Evolutionary conservation across 2,329 filamentous ascomycete genomes (phyloP).

Genomic region (Diaporthe longicolla): DNA sequence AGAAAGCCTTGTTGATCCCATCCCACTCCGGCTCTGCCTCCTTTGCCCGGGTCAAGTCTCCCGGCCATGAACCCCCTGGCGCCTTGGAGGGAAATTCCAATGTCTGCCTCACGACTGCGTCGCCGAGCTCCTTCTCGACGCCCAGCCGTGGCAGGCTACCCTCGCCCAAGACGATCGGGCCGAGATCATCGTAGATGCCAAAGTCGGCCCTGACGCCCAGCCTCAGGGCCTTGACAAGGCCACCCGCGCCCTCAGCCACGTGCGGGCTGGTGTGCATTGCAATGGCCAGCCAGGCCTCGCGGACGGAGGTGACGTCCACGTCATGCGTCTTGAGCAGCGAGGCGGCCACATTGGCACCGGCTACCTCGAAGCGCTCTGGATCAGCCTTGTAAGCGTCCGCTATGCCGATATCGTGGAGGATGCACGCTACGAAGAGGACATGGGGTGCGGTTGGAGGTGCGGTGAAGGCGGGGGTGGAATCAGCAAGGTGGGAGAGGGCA

Average conservation of each 20-base stretch:
- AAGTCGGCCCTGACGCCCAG: conserved; percentile 53
- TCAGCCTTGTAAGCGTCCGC: conserved; percentile 49
- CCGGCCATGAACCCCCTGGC: conserved; percentile 45
- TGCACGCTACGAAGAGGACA: conserved; percentile 53
- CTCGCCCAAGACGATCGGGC: conserved; percentile 21
- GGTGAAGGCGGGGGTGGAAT: background rate
- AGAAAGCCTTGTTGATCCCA: conserved; percentile 46
- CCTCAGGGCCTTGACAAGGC: conserved; percentile 51
- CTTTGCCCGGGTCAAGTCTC: conserved; percentile 45
- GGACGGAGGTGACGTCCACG: conserved; percentile 46
- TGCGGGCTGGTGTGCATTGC: conserved; percentile 54
- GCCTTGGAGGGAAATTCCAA: conserved; percentile 44
- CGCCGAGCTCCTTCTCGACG: conserved; percentile 48
- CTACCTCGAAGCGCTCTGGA: conserved; percentile 54
- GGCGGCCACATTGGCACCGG: conserved; percentile 49
- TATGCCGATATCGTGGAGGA: conserved; percentile 55
- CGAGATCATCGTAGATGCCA: conserved; percentile 38
- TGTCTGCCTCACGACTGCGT: conserved; percentile 45
- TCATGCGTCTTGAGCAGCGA: conserved; percentile 48
- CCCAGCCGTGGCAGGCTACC: conserved; percentile 45
- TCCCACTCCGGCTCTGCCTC: conserved; percentile 46
- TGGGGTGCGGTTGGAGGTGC: conserved; percentile 30
- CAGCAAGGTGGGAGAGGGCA: conserved; percentile 14
- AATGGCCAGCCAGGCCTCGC: conserved; percentile 54
- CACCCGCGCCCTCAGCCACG: conserved; percentile 54